These are phyloP conservation scores for Cucurbita moschata DNA, from an alignment of 306 rosid genomes.

Conservation along the genomic window DNA sequence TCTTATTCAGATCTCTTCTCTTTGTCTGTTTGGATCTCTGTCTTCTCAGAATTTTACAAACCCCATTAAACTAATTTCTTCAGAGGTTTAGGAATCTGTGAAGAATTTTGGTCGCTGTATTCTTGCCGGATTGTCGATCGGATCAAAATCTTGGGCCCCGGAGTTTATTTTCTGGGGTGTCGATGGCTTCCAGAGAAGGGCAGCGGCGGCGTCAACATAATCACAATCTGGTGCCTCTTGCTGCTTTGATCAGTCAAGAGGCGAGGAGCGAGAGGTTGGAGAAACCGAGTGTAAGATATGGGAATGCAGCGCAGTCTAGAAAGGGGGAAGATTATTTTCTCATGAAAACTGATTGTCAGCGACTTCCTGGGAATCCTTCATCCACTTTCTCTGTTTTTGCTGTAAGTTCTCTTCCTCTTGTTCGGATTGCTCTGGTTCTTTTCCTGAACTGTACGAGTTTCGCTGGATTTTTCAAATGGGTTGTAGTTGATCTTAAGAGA, in stretches of 20 bases:
- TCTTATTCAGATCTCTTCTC: slow-evolving; percentile 46
- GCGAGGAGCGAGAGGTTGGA: slow-evolving; percentile 85
- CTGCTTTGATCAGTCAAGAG: slow-evolving; percentile 77
- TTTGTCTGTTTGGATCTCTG: slow-evolving; percentile 23
- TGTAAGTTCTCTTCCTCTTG: slow-evolving; percentile 25
- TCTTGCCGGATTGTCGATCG: not conserved
- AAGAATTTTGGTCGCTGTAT: not conserved
- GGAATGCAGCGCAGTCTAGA: slow-evolving; percentile 79
- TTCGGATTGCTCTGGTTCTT: not conserved
- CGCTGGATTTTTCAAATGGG: not conserved
- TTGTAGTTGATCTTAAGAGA: not conserved
- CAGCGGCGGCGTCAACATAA: slow-evolving; percentile 44
- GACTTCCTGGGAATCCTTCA: slow-evolving; percentile 67
- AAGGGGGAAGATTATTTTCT: slow-evolving; percentile 90
- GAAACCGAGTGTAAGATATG: slow-evolving; percentile 67
- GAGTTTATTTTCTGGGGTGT: not conserved
- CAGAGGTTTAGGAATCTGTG: not conserved
- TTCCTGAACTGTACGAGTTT: not conserved
- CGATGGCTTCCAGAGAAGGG: slow-evolving; percentile 32
- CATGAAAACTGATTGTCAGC: slow-evolving; percentile 63
- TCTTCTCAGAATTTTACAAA: slow-evolving; percentile 4
- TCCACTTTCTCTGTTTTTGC: slow-evolving; percentile 74
- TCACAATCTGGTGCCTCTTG: slow-evolving; percentile 79
- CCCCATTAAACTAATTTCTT: not conserved
- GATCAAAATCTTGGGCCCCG: slow-evolving; percentile 9